These are phyloP conservation scores for Margaritispora aquatica DNA, from an alignment of 495 filamentous ascomycete genomes.

Conservation along the genomic window DNA sequence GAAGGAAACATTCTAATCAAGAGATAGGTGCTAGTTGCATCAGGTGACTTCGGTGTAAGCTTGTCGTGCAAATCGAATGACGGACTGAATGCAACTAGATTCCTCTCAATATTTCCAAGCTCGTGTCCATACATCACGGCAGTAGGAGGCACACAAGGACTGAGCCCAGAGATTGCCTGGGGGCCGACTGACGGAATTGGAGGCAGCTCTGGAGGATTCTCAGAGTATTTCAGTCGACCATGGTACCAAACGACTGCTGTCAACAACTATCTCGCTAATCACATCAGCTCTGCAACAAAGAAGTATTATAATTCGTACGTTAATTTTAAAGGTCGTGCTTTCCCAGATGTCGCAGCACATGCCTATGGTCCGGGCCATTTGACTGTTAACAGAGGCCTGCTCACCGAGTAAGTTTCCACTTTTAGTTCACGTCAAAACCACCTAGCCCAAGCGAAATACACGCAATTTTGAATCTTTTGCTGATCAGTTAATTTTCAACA, in stretches of 20 bases:
- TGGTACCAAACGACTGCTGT: constrained; percentile 30
- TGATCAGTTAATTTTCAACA: constrained; percentile 22
- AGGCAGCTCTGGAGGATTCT: constrained; percentile 39
- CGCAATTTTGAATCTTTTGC: constrained; percentile 2
- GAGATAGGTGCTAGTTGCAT: constrained; percentile 52
- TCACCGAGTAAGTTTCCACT: constrained; percentile 1
- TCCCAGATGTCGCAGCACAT: constrained; percentile 30
- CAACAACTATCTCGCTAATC: constrained; percentile 16
- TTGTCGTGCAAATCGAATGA: constrained; percentile 55
- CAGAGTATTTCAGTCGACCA: constrained; percentile 34
- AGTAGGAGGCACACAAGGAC: constrained; percentile 35
- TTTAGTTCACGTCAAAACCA: not conserved
- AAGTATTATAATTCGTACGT: constrained; percentile 17
- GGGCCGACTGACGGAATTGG: not conserved
- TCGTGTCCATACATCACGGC: constrained; percentile 41
- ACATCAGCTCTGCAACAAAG: constrained; percentile 19
- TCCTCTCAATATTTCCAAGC: constrained; percentile 32
- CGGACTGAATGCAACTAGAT: constrained; percentile 39
- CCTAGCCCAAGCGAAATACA: no score
- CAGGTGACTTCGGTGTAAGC: constrained; percentile 68
- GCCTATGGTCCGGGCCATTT: constrained; percentile 3
- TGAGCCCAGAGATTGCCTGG: constrained; percentile 28
- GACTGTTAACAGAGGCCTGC: not conserved
- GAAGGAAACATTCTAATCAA: not conserved
- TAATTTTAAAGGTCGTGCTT: constrained; percentile 31